Evolutionary conservation across 1,284 basidiomycete species (phyloP).

Genomic region (Chalciporus sp.): DNA sequence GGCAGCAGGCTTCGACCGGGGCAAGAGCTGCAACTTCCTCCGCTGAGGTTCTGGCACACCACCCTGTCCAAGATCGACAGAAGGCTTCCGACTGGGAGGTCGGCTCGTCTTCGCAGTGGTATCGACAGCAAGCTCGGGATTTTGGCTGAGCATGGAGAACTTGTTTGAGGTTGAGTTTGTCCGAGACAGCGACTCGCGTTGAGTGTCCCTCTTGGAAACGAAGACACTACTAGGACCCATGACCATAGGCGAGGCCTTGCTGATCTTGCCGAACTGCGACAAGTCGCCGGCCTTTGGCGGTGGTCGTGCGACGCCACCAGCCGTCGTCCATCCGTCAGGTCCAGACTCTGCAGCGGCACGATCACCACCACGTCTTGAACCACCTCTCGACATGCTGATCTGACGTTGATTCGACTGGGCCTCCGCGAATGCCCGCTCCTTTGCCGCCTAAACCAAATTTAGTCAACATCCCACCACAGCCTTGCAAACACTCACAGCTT

Average conservation of each 20-base stretch:
- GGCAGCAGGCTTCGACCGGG: constrained; percentile 46
- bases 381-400: constrained; percentile 70
- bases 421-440: constrained; percentile 70
- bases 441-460: constrained; percentile 51
- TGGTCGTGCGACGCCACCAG: constrained; percentile 61
- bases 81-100: constrained; percentile 53
- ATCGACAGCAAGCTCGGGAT: constrained; percentile 52
- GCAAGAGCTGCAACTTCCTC: constrained; percentile 65
- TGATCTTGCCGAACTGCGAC: constrained; percentile 86
- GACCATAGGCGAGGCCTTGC: constrained; percentile 61
- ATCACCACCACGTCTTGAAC: constrained; percentile 86
- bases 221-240: constrained; percentile 85
- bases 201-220: constrained; percentile 64
- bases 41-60: constrained; percentile 56
- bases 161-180: constrained; percentile 83
- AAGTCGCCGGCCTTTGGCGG: constrained; percentile 85
- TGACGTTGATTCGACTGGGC: constrained; percentile 58
- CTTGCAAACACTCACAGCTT: constrained; percentile 58
- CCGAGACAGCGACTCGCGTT: constrained; percentile 75
- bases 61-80: constrained; percentile 40
- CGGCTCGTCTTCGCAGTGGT: constrained; percentile 49
- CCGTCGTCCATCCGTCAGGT: constrained; percentile 89
- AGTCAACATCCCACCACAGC: constrained; percentile 10
- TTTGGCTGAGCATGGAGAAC: constrained; percentile 80
- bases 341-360: constrained; percentile 56